Conservation (phyloP, 2,329 filamentous ascomycete genomes). For the Sclerotinia spermophila region DNA sequence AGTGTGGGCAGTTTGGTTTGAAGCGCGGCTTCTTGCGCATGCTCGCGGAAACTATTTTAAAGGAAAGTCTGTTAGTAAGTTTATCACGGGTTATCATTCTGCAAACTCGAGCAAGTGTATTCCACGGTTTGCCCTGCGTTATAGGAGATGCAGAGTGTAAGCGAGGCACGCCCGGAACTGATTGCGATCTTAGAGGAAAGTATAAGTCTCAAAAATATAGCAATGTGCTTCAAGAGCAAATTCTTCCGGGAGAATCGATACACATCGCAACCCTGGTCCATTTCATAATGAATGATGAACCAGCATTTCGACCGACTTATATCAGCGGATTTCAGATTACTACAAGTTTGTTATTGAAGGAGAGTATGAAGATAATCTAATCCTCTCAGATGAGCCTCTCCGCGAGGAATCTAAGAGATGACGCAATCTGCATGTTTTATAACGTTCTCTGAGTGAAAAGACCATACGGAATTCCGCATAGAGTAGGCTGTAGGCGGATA, state of each 20-base stretch:
- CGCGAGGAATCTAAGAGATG: too few species aligned
- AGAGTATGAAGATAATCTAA: not conserved
- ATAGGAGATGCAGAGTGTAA: not conserved
- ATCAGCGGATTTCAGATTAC: fast-evolving
- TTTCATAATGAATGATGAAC: not conserved
- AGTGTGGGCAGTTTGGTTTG: too few species aligned
- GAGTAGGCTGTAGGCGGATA: not conserved
- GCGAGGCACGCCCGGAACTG: not conserved
- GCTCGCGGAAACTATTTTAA: not conserved
- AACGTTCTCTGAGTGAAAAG: not conserved
- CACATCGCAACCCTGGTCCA: not conserved
- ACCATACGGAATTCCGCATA: not conserved
- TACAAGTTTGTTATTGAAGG: not conserved
- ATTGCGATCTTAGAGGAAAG: not conserved
- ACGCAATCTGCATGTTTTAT: not conserved
- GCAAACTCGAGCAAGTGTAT: not conserved
- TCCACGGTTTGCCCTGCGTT: fast-evolving
- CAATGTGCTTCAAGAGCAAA: not conserved
- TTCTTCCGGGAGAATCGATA: not conserved
- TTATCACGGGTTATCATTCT: not conserved
- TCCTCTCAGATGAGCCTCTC: not conserved
- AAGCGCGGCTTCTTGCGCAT: not conserved
- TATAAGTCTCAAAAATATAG: not conserved
- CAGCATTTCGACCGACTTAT: too few species aligned
- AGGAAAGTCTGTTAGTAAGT: not conserved